Base-by-base conservation (phyloP, 176 grass and related monocot species). In the Carex kokanica region DNA sequence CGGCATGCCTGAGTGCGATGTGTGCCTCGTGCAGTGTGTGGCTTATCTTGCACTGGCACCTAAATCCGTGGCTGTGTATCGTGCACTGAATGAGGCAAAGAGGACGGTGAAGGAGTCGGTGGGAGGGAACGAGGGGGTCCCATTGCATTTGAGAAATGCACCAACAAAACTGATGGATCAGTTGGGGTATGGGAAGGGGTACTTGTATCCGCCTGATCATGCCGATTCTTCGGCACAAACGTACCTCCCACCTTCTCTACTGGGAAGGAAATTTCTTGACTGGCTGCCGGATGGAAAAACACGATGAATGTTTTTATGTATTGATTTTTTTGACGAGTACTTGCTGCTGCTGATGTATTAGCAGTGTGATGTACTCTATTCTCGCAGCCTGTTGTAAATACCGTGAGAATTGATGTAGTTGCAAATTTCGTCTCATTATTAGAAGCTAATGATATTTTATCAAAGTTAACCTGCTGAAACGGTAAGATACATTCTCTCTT, bases 1-100 rank as follows among this genome's bases (percentile, higher is more conserved):
- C 2, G 88, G 88, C 21, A 86, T 86, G 88, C 88, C 88, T 3
- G 88, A 90, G 74, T 90, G 88, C n/a, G 88, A 90, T 12, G 88
- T 90, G n/a, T 86, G 84, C 55, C 72, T 90, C 4, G 79, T 84
- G 1, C 88, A 90, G 62, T 90, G 88, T 10, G 81, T 80, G n/a
- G 73, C 88, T 0, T 90, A 90, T 74, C 83, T 90, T 3, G 84
- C 88, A 15, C 55, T 56, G 73, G 84, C 88, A 0, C 88, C 88
- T 27, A 90, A 90, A 60, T 90, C 88, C 0, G 88, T 90, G 74
- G 84, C 88, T 2, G 84, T 86, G 7, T 90, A 90, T 25, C 49
- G 38, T 21, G 88, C 84, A 6, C 9, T 86, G 7, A 70, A 64
- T 0, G 88, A 90, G 81, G 88, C 84, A 7, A 86, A 69, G 88